phyloP scores from a whole-genome alignment of 2,329 filamentous ascomycete genomes.

The Diaporthe citrichinensis region DNA sequence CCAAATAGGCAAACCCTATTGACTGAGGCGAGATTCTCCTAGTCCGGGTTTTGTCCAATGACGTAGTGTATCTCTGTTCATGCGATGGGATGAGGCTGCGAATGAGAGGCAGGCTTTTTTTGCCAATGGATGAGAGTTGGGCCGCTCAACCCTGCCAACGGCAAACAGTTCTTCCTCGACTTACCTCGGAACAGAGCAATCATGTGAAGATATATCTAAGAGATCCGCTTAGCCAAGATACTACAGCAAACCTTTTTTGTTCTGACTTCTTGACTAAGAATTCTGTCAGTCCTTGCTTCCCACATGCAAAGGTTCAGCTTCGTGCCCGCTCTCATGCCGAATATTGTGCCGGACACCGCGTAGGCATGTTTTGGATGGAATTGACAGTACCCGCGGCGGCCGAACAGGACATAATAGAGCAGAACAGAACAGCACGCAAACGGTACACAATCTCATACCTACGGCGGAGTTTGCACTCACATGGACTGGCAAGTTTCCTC shows the following conservation, averaged over 20 bases:
- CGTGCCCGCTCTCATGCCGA: not conserved
- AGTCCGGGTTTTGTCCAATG: not conserved
- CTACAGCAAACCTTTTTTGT: too few relatives aligned
- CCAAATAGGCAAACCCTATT: not conserved
- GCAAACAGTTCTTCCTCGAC: not conserved
- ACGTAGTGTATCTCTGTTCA: not conserved
- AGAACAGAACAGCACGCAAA: not conserved
- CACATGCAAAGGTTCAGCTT: not conserved
- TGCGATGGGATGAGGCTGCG: not conserved
- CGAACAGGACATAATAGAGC: too few relatives aligned
- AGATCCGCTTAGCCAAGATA: too few relatives aligned
- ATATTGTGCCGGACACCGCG: too few relatives aligned
- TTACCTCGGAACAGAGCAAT: conserved; percentile 2
- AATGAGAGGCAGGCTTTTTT: not conserved
- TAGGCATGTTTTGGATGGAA: not conserved
- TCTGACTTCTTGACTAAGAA: not conserved
- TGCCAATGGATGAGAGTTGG: not conserved
- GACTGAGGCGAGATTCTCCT: not conserved
- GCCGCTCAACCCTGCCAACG: not conserved
- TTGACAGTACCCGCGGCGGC: not conserved
- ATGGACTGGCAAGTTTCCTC: not conserved
- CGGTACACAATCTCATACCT: too few relatives aligned
- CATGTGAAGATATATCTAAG: not conserved
- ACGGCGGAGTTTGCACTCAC: too few relatives aligned
- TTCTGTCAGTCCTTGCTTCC: not conserved